Percentiles rank a stretch among this genome's conserved stretches.
These are phyloP conservation scores for Aquanectria penicillioides DNA, from an alignment of 2,329 filamentous ascomycete genomes.

Conservation along the genomic window DNA sequence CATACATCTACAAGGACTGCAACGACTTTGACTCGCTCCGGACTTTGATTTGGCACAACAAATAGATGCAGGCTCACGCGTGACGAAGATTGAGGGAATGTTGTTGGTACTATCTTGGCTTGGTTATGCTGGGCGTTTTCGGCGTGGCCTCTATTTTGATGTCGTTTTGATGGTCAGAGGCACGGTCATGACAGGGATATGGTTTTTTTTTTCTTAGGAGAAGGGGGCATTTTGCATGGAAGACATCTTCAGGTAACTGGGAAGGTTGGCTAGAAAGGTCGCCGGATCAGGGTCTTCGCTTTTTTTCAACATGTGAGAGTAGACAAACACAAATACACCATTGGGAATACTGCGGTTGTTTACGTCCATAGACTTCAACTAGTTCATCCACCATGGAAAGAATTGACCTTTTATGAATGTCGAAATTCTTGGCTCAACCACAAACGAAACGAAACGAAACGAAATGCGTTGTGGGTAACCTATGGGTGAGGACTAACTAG, in stretches of 20 bases:
- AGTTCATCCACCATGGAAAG: too few relatives aligned
- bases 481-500: too few relatives aligned
- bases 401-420: too few relatives aligned
- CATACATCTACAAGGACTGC: conserved; percentile 92
- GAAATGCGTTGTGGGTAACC: too few relatives aligned
- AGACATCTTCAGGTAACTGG: conserved; percentile 14
- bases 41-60: conserved; percentile 89
- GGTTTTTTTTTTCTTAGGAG: too few relatives aligned
- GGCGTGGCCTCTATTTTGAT: conserved; percentile 26
- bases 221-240: conserved; percentile 33
- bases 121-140: conserved; percentile 22
- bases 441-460: too few relatives aligned
- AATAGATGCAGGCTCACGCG: conserved; percentile 50
- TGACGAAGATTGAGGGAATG: background rate
- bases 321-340: background rate
- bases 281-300: conserved; percentile 16
- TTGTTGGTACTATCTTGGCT: conserved; percentile 8
- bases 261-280: conserved; percentile 19
- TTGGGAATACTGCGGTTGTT: background rate
- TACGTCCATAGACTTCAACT: background rate
- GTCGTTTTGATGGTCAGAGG: background rate
- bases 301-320: too few relatives aligned
- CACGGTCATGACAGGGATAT: too few relatives aligned
- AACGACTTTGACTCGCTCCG: conserved; percentile 88
- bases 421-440: too few relatives aligned